A percentile compares a stretch with the other conserved stretches of the same genome.
Evolutionary conservation across 768 basidiomycete genomes (phyloP).

Genomic region (Hortiboletus flavorubellus): DNA sequence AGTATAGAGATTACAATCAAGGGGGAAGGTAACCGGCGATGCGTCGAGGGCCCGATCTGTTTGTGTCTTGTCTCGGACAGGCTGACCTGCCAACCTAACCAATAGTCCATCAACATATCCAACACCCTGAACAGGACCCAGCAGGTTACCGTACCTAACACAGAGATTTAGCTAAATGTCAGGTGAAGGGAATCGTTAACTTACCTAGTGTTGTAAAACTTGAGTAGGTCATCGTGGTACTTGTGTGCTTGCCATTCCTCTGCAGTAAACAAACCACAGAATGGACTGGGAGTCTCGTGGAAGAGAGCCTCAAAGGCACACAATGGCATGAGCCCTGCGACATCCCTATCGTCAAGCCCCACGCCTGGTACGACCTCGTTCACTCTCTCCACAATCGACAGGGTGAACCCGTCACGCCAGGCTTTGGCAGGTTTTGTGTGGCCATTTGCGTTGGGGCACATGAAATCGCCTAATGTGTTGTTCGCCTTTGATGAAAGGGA

Average conservation of each 20-base stretch:
- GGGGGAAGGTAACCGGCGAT: slow-evolving; percentile 67
- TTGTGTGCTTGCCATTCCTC: slow-evolving; percentile 67
- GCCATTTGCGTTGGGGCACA: slow-evolving; percentile 57
- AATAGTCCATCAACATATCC: slow-evolving; percentile 90
- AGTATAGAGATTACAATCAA: slow-evolving; percentile 61
- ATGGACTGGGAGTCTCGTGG: slow-evolving; percentile 50
- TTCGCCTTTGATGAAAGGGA: slow-evolving; percentile 40
- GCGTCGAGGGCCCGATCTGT: slow-evolving; percentile 73
- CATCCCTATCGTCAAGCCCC: slow-evolving; percentile 51
- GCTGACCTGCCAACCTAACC: slow-evolving; percentile 64
- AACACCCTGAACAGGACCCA: slow-evolving; percentile 78
- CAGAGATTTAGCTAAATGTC: not conserved
- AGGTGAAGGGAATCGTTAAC: slow-evolving; percentile 13
- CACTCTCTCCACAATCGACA: slow-evolving; percentile 54
- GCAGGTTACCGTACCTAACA: slow-evolving; percentile 58
- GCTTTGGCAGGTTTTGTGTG: slow-evolving; percentile 40
- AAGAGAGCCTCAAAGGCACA: slow-evolving; percentile 79
- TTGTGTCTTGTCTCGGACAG: slow-evolving; percentile 68
- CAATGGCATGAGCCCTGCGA: slow-evolving; percentile 59
- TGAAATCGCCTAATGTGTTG: slow-evolving; percentile 62
- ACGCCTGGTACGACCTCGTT: slow-evolving; percentile 63
- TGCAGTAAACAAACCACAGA: slow-evolving; percentile 67
- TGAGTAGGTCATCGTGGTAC: slow-evolving; percentile 68
- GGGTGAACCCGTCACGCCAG: slow-evolving; percentile 59
- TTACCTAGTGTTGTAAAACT: slow-evolving; percentile 76